Percentiles rank a stretch among this genome's conserved stretches.
phyloP scores from a whole-genome alignment of 2,329 filamentous ascomycete genomes.

The Ophiostoma pallidulum region DNA sequence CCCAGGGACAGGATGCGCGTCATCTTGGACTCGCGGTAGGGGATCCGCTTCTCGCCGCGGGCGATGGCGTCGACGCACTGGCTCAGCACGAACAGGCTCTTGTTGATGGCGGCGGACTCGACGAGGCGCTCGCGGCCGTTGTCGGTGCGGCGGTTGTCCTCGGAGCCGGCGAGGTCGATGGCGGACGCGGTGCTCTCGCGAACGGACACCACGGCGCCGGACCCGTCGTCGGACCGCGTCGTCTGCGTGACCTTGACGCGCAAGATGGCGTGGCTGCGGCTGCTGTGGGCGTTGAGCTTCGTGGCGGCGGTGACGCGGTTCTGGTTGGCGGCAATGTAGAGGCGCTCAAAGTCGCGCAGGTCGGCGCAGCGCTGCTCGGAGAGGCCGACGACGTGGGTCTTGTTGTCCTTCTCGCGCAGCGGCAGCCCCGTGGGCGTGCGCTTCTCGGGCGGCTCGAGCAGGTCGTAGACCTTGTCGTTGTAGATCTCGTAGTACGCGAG shows the following conservation, averaged over 20 bases:
- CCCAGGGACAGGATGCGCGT: conserved; percentile 85
- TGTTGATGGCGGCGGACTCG: conserved; percentile 97
- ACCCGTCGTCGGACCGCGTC: conserved; percentile 34
- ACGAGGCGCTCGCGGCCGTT: conserved; percentile 87
- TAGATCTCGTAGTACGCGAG: conserved; percentile 96
- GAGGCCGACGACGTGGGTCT: conserved; percentile 77
- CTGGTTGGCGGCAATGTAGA: conserved; percentile 87
- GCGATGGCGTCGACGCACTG: conserved; percentile 95
- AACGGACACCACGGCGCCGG: conserved; percentile 37
- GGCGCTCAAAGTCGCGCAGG: conserved; percentile 77
- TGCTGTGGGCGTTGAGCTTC: conserved; percentile 87
- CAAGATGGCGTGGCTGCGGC: conserved; percentile 80
- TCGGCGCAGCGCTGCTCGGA: conserved; percentile 74
- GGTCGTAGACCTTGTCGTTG: conserved; percentile 88
- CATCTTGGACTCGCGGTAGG: conserved; percentile 95
- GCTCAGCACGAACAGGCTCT: conserved; percentile 86
- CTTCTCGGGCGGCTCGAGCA: conserved; percentile 82
- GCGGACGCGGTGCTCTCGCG: conserved; percentile 79
- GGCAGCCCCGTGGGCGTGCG: conserved; percentile 72
- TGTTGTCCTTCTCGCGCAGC: conserved; percentile 75
- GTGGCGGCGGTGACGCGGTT: conserved; percentile 85
- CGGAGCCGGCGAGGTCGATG: conserved; percentile 90
- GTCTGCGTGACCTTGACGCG: conserved; percentile 80
- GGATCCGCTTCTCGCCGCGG: conserved; percentile 64
- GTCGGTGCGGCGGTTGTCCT: conserved; percentile 89